Evolutionary conservation across 352 stramenopile genomes (phyloP).

Genomic region (Globisporangium lucens): DNA sequence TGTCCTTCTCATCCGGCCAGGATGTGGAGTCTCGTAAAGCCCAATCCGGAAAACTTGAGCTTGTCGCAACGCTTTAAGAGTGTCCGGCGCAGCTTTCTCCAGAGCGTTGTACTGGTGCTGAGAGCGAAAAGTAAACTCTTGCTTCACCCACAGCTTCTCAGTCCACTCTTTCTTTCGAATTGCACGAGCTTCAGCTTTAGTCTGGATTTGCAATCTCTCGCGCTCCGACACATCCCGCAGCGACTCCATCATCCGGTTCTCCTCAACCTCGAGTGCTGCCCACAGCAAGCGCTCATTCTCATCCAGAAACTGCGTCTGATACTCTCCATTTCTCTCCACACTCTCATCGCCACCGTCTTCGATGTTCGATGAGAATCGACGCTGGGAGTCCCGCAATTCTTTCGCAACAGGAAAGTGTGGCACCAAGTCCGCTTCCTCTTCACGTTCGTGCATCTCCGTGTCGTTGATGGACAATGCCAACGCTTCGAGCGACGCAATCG

Average conservation of each 20-base stretch:
- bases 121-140: constrained; percentile 69
- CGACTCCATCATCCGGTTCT: constrained; percentile 69
- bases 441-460: constrained; percentile 64
- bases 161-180: constrained; percentile 47
- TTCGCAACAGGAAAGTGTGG: constrained; percentile 64
- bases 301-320: constrained; percentile 25
- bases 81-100: constrained; percentile 22
- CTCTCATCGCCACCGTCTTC: background rate
- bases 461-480: constrained; percentile 65
- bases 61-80: constrained; percentile 27
- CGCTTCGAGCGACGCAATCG: constrained; percentile 52
- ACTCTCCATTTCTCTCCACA: background rate
- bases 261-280: constrained; percentile 79
- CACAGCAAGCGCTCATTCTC: constrained; percentile 54
- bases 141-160: constrained; percentile 49
- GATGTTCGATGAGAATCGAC: constrained; percentile 5
- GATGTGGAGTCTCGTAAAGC: constrained; percentile 61
- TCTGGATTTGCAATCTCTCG: constrained; percentile 34
- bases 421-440: constrained; percentile 65
- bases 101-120: constrained; percentile 54
- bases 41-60: constrained; percentile 48
- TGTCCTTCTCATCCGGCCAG: constrained; percentile 51
- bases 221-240: constrained; percentile 42
- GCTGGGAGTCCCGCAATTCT: constrained; percentile 33
- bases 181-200: constrained; percentile 15